Evolutionary conservation across 169 alveolate genomes (phyloP).

Genomic region (Blepharisma undulans): DNA sequence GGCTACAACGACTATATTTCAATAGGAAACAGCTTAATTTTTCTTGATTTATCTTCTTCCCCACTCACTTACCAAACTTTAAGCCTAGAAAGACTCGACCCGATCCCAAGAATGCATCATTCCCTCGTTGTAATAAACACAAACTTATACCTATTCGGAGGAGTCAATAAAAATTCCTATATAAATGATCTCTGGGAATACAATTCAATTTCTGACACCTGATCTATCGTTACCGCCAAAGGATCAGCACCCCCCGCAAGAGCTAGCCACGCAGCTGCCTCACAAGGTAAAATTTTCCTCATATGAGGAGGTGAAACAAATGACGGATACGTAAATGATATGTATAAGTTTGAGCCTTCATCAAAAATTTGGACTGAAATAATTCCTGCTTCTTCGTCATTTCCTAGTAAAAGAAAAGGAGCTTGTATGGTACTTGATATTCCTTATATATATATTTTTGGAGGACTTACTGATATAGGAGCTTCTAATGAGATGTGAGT

Average conservation of each 20-base stretch:
- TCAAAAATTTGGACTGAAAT: not conserved
- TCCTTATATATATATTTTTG: not conserved
- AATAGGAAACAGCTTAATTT: not conserved
- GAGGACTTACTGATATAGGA: slow-evolving; percentile 21
- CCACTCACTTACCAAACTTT: not conserved
- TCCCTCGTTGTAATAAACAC: not conserved
- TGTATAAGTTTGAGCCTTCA: not conserved
- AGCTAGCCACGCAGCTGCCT: not conserved
- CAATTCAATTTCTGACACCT: not conserved
- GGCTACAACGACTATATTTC: not conserved
- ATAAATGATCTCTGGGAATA: not conserved
- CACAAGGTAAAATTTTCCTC: not conserved
- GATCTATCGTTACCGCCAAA: not conserved
- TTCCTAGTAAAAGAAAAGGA: not conserved
- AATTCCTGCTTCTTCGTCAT: not conserved
- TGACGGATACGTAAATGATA: not conserved
- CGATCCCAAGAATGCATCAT: not conserved
- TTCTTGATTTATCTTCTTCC: not conserved
- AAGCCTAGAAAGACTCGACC: not conserved
- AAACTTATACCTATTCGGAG: slow-evolving; percentile 5
- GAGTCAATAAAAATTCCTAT: not conserved
- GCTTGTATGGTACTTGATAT: not conserved
- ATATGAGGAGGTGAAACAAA: slow-evolving; percentile 16
- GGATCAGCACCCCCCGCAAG: slow-evolving; percentile 12
- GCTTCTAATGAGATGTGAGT: not conserved